Percentiles rank a stretch among this genome's conserved stretches.
Conservation (phyloP, 176 grass and related monocot genomes). For the Pontederia paniculata region DNA sequence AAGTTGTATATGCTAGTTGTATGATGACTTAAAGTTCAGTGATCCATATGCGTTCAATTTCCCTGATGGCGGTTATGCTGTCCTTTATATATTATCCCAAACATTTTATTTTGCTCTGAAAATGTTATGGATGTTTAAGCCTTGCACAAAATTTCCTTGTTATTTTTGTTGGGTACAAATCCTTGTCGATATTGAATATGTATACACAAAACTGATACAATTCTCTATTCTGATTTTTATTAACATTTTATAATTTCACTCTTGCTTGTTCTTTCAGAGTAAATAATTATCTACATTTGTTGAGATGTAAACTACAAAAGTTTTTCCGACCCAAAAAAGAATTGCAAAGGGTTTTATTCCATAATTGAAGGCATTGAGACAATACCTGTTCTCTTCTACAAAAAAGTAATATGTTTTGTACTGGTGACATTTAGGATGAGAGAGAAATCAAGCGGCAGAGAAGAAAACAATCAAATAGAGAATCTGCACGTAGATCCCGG, state of each 20-base stretch:
- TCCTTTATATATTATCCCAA: background rate
- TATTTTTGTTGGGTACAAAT: no score
- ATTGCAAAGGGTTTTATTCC: no score
- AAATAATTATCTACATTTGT: background rate
- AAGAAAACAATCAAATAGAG: slow-evolving; percentile 92
- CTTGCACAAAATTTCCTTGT: no score
- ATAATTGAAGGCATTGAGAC: no score
- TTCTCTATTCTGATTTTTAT: no score
- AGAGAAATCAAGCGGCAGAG: slow-evolving; percentile 88
- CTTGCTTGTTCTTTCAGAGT: slow-evolving; percentile 1
- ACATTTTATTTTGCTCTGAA: background rate
- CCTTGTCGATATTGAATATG: no score
- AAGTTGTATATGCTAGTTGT: background rate
- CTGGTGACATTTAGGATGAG: slow-evolving; percentile 54
- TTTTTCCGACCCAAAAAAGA: no score
- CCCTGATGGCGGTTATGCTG: background rate
- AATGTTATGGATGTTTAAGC: no score
- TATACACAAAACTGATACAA: no score
- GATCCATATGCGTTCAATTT: background rate
- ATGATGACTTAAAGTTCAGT: background rate
- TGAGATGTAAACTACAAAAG: background rate
- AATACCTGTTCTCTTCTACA: no score
- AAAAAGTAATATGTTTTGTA: background rate
- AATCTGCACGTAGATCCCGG: slow-evolving; percentile 86
- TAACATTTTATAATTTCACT: background rate